Base-by-base conservation (phyloP, 192 early-diverging fungal genomes). In the Chytriomyces sp. region DNA sequence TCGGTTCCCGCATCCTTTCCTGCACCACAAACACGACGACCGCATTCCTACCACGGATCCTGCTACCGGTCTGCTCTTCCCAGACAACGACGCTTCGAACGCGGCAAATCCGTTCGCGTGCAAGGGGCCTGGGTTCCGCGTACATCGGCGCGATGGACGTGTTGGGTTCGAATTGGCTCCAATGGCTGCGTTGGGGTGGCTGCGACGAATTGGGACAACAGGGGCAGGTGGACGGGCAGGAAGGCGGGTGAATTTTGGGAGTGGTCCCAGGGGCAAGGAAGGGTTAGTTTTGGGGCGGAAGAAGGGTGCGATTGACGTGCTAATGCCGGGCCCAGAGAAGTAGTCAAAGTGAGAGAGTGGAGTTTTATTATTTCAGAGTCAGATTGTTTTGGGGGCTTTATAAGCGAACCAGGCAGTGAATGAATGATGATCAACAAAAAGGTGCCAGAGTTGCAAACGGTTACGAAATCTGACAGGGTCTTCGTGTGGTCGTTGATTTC, bases 151-250 rank as follows among this genome's bases (percentile, higher is more conserved):
- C 17, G 68, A 70, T 59, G 68, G 68, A 33, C 54, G 68, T 12
- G 68, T 70, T 12, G 68, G 68, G 39, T 70, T 59, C 26, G 68
- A 70, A 57, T 40, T 70, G 34, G 68, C 68, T 0, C 68, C 68
- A 39, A 70, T 70, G 68, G 68, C 68, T 4, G 68, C 68, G 4
- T 44, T 70, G 54, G 68, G 68, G 30, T 70, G 68, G 68, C 36
- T 70, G 54, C 34, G 59, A 19, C 54, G 37, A n/a, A 59, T 70
- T 28, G 57, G 38, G 5, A n/a, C n/a, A n/a, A n/a, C n/a, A n/a
- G n/a, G n/a, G n/a, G n/a, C n/a, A n/a, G 68, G 68, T 8, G 30
- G 14, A 14, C 12, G 14, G 55, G 17, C 14, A 52, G 19, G 7
- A 25, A 25, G 25, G 31, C 7, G 4, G 55, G 19, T 5, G 36